These are phyloP conservation scores for Aspergillus oerlinghausenensis DNA, from an alignment of 2,329 filamentous ascomycete genomes.

Conservation along the genomic window DNA sequence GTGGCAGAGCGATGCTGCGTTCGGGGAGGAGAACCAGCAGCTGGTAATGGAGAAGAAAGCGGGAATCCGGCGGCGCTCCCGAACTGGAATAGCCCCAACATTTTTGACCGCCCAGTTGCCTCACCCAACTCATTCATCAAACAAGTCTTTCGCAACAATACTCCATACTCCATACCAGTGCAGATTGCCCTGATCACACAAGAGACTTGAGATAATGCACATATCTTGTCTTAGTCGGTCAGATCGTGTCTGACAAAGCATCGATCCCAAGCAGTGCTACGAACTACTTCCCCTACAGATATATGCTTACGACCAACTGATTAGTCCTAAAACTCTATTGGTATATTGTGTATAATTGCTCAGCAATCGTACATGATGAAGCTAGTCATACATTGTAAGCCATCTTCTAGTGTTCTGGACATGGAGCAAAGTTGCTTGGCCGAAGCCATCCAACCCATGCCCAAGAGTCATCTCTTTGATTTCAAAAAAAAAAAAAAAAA, in stretches of 20 bases:
- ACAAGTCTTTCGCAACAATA: not conserved
- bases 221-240: not conserved
- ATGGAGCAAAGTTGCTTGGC: not conserved
- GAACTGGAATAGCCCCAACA: slow-evolving; percentile 18
- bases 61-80: slow-evolving; percentile 13
- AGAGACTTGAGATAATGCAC: not conserved
- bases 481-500: not conserved
- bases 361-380: not conserved
- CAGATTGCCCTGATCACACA: not conserved
- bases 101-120: slow-evolving; percentile 12
- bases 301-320: not conserved
- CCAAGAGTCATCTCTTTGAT: slow-evolving; percentile 1
- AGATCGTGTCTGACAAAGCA: not conserved
- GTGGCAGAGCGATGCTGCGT: slow-evolving; percentile 1
- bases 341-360: not conserved
- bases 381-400: not conserved
- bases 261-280: not conserved
- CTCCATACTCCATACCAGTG: not conserved
- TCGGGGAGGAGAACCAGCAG: slow-evolving; percentile 13
- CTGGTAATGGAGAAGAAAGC: slow-evolving; percentile 15
- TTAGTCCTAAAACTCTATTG: not conserved
- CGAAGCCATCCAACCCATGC: not conserved
- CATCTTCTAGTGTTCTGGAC: not conserved
- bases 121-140: not conserved
- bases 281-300: not conserved